These are phyloP conservation scores for Elaeis guineensis DNA, from an alignment of 176 grass and related monocot genomes.

Conservation along the genomic window DNA sequence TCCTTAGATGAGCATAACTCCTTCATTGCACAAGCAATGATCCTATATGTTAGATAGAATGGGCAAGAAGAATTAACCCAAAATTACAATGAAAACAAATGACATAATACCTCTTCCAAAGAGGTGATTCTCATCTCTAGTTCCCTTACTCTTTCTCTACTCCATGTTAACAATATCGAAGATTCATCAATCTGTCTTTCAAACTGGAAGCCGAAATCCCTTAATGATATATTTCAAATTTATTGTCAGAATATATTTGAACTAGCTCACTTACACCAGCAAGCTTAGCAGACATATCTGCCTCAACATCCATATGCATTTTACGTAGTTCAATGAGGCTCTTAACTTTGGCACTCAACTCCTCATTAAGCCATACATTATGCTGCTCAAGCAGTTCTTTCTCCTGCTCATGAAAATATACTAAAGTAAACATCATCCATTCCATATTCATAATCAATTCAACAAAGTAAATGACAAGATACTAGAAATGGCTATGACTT, in stretches of 20 bases:
- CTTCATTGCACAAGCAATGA: conserved; percentile 35
- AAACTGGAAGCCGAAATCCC: conserved; percentile 45
- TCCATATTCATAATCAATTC: background rate
- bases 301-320: conserved; percentile 68
- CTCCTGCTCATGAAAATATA: conserved; percentile 48
- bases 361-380: conserved; percentile 73
- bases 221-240: background rate
- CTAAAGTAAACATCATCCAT: conserved; percentile 4
- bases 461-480: too few relatives aligned
- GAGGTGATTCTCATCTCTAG: conserved; percentile 64
- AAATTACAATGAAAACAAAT: conserved; percentile 1
- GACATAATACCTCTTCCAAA: conserved; percentile 67
- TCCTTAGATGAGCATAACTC: conserved; percentile 72
- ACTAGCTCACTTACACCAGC: conserved; percentile 43
- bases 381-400: conserved; percentile 83
- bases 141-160: conserved; percentile 49
- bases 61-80: background rate
- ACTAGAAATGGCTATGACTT: too few relatives aligned
- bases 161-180: conserved; percentile 55
- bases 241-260: conserved; percentile 1
- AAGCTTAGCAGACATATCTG: conserved; percentile 69
- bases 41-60: background rate
- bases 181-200: conserved; percentile 73
- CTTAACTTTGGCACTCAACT: conserved; percentile 63
- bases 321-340: conserved; percentile 49